Base-by-base conservation (phyloP, 2,329 filamentous ascomycete species). In the Aspergillus transmontanensis region DNA sequence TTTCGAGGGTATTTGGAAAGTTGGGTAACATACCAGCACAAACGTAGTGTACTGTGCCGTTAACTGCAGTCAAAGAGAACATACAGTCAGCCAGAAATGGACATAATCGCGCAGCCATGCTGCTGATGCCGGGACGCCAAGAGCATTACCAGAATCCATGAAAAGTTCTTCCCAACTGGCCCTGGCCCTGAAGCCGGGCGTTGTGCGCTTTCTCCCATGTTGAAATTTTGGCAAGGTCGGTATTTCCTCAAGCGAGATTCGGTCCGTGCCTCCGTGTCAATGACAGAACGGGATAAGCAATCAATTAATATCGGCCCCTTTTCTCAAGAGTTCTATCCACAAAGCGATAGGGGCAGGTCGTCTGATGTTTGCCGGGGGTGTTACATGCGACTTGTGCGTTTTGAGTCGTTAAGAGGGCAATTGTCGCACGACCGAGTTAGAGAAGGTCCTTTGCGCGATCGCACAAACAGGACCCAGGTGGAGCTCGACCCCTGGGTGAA, bases 31-130 rank as follows among this genome's bases (percentile, higher is more conserved):
- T 73, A 82, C 80, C 74, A 82, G 66, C 58, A 80, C 76, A 65
- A 81, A 81, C 9, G 71, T 73, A 28, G 80, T 79, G 59, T 79
- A 81, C 61, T 82, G 80, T 51, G 75, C 69, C 23, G 80, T 77
- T 65, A 82, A 72, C 80, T 82, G 65, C 43, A 65, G 51, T 11
- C 51, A 54, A 9, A 48, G 45, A 57, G 45, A 64, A 55, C 14
- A 9, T 50, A 54, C 23, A 57, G 56, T 63, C 54, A 69, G 61
- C 62, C 36, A 34, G 21, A 43, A 60, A 32, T 55, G n/a, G 36
- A 26, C 51, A 23, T 36, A 50, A 26, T 6, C 26, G 30, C 41
- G 26, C 21, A 55, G 46, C 2, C 11, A 32, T 19, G 16, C 7
- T 23, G 21, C 30, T 23, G 55, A 57, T 57, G 26, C 21, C 28